Conservation (phyloP, 164 flowering plant genomes). For the Umbilicus rupestris region DNA sequence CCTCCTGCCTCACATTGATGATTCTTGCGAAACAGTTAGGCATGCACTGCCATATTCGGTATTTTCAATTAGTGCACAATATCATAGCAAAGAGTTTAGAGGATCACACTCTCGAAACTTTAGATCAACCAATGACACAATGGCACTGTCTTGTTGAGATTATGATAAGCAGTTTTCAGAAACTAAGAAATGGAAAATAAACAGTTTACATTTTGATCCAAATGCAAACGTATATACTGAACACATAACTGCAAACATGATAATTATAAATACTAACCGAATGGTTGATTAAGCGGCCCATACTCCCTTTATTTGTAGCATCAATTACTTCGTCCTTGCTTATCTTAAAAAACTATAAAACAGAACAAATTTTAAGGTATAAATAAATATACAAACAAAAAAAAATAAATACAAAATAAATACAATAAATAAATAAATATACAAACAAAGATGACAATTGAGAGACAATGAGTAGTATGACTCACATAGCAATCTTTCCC, state of each 20-base stretch:
- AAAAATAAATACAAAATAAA: too few species aligned
- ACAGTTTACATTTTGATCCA: background rate
- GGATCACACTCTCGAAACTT: too few species aligned
- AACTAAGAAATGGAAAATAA: background rate
- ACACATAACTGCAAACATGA: background rate
- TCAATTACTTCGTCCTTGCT: slow-evolving; percentile 93
- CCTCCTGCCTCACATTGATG: slow-evolving; percentile 65
- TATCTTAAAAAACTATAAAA: slow-evolving; percentile 78
- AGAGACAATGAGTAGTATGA: slow-evolving; percentile 8
- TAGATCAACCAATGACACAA: background rate
- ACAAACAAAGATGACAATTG: background rate
- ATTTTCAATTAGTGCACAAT: background rate
- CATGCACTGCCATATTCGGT: slow-evolving; percentile 52
- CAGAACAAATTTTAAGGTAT: background rate
- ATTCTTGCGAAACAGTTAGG: slow-evolving; percentile 97
- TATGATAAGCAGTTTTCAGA: too few species aligned
- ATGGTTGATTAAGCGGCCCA: slow-evolving; percentile 89
- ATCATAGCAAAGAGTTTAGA: background rate
- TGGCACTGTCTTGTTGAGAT: too few species aligned
- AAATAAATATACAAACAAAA: too few species aligned
- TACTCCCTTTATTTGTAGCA: slow-evolving; percentile 86
- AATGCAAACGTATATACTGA: background rate
- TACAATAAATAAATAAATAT: too few species aligned
- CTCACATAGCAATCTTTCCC: slow-evolving; percentile 97
- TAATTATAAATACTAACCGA: slow-evolving; percentile 45